Evolutionary conservation across 805 yeast genomes (phyloP), one percentile per base, ranked within the genome.

Genomic region (Osmozyma mogii): DNA sequence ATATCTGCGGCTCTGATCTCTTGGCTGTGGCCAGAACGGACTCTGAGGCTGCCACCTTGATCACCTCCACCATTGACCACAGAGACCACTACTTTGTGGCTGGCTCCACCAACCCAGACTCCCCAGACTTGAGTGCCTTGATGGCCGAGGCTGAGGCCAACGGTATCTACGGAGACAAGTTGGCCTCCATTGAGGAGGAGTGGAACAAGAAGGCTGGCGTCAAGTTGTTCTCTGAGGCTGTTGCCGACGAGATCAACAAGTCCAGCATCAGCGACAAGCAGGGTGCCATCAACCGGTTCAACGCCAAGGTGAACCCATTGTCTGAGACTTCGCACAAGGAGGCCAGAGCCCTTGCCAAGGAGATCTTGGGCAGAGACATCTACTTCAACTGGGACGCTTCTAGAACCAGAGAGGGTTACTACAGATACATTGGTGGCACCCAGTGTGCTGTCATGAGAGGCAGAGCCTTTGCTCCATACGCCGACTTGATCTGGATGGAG

Each of bases 401-500:
- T 49, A 79, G 96, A 60, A 94, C 84, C 40, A 75, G 96, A 57
- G 97, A 89, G 67, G 97, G 97, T 47, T 84, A 83, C 75, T 89
- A 89, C 77, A 76, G 95, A 54, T 88, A 85, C 77, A 69, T 68
- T 50, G 97, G 97, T 50, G 97, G 97, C 49, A 84, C 96, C 37
- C 88, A 84, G 68, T 87, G 96, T 71, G 96, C 97, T 29, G 82
- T 89, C 30, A 89, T 85, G 79, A 79, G 97, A 58, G 96, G 94
- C 39, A 76, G 95, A 52, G 94, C 95, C 17, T 89, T 70, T 56
- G 88, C 96, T 32, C 96, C 96, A 40, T 89, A 80, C 59, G 87
- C 94, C 25, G 97, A 88, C 61, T 70, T 89, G 66, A 78, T 88
- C 47, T 89, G 97, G 97, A 88, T 89, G 96, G 97, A 89, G 70